Percentiles rank a stretch among this genome's conserved stretches.
phyloP scores from a whole-genome alignment of 148 eudicot species.

The Arctostaphylos glauca region DNA sequence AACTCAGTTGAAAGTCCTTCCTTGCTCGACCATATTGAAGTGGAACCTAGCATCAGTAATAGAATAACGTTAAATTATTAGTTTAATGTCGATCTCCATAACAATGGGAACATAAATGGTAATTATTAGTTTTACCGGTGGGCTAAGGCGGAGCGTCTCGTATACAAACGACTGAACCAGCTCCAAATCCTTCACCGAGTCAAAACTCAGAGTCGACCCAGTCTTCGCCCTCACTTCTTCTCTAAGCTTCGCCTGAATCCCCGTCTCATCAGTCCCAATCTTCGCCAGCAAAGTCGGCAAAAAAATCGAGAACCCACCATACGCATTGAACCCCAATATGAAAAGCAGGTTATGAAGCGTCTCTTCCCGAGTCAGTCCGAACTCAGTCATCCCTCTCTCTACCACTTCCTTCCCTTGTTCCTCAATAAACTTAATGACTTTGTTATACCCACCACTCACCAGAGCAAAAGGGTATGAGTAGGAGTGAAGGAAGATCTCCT shows the following conservation, averaged over 20 bases:
- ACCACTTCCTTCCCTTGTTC: conserved; percentile 53
- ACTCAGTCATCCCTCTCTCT: conserved; percentile 45
- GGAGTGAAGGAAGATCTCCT: conserved; percentile 78
- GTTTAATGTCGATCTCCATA: no score
- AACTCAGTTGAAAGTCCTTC: conserved; percentile 62
- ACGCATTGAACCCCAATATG: conserved; percentile 78
- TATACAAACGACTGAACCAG: conserved; percentile 68
- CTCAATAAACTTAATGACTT: conserved; percentile 46
- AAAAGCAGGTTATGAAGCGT: conserved; percentile 70
- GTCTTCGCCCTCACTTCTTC: conserved; percentile 54
- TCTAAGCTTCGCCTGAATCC: conserved; percentile 42
- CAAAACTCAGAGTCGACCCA: conserved; percentile 31
- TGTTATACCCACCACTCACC: conserved; percentile 65
- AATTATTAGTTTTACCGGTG: conserved; percentile 39
- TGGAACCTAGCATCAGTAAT: conserved; percentile 27
- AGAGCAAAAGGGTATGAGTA: conserved; percentile 66
- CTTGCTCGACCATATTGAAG: conserved; percentile 69
- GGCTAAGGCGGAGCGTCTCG: conserved; percentile 65
- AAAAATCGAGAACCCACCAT: conserved; percentile 65
- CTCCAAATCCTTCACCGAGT: conserved; percentile 49
- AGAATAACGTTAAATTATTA: not conserved
- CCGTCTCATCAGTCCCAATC: conserved; percentile 39
- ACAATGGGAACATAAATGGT: no score
- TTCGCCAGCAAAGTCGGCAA: conserved; percentile 34
- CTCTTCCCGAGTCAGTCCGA: conserved; percentile 48